phyloP scores from a whole-genome alignment of 805 yeast species.

The Hanseniaspora vineae region DNA sequence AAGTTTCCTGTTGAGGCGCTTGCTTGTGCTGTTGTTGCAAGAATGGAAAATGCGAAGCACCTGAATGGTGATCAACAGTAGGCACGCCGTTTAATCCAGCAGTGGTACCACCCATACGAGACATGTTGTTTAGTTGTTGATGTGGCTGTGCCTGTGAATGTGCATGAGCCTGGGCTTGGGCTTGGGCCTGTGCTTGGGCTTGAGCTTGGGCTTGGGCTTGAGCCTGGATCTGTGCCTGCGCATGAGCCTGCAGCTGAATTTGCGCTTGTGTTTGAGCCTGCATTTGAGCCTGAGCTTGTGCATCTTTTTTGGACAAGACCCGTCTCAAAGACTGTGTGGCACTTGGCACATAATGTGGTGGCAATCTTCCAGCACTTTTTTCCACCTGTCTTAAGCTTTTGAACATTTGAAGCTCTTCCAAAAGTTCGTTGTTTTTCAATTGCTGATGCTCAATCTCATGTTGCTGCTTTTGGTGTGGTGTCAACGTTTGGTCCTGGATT shows the following conservation, averaged over 20 bases:
- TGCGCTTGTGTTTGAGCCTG: constrained; percentile 2
- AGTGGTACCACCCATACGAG: not conserved
- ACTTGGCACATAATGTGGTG: not conserved
- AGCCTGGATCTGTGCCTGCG: constrained; percentile 1
- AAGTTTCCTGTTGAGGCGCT: constrained; percentile 6
- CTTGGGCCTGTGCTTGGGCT: constrained; percentile 1
- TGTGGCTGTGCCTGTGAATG: constrained; percentile 4
- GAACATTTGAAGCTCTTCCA: constrained; percentile 2
- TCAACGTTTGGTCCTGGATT: constrained; percentile 2
- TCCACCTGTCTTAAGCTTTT: not conserved
- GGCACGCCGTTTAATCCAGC: too few species aligned
- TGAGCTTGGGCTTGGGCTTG: constrained; percentile 3
- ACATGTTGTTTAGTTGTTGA: not conserved
- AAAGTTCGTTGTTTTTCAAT: constrained; percentile 4
- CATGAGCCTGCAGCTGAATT: constrained; percentile 1
- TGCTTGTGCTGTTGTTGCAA: constrained; percentile 9
- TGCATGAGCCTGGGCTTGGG: constrained; percentile 4
- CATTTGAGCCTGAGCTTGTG: constrained; percentile 3
- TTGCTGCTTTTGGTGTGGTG: constrained; percentile 3
- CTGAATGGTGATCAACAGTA: too few species aligned
- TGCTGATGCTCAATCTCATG: constrained; percentile 4
- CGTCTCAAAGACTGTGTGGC: not conserved
- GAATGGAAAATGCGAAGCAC: constrained; percentile 1
- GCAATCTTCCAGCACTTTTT: not conserved
- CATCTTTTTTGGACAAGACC: not conserved